Percentiles rank a stretch among this genome's conserved stretches.
phyloP scores from a whole-genome alignment of 257 asterid species.

The Osmanthus fragrans region DNA sequence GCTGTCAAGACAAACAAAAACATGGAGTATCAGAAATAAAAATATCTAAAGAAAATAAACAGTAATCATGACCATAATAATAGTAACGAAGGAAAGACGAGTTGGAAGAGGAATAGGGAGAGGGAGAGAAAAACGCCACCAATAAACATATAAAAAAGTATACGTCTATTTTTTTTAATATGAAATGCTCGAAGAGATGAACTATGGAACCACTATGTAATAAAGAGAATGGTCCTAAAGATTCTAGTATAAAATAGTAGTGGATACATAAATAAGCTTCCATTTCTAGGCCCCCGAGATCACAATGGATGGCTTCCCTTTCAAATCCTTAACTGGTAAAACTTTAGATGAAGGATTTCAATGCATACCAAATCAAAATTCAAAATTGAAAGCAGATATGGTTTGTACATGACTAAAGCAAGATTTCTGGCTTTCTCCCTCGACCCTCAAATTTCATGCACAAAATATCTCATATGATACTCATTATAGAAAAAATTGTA shows the following conservation, averaged over 20 bases:
- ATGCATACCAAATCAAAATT: neutral
- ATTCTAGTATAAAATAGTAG: neutral
- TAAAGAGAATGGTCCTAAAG: neutral
- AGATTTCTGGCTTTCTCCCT: neutral
- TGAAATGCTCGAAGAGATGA: neutral
- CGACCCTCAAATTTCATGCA: neutral
- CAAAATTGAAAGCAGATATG: neutral
- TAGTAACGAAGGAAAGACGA: neutral
- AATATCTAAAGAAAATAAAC: neutral
- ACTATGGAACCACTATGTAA: neutral
- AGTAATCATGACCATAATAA: neutral
- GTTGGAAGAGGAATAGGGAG: neutral
- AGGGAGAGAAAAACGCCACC: neutral
- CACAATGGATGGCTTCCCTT: neutral
- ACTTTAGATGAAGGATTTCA: neutral
- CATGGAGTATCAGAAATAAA: neutral
- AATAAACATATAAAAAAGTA: neutral
- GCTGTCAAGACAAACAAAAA: conserved; percentile 27
- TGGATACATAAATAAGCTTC: neutral
- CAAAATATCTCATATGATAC: neutral
- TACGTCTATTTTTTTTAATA: no score
- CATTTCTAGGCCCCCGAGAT: neutral
- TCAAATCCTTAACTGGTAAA: neutral
- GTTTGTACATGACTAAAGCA: neutral
- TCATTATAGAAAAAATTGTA: neutral